Percentiles rank a stretch among this genome's conserved stretches.
Conservation (phyloP, 1,284 basidiomycete species). For the Apiotrichum akiyoshidainum region DNA sequence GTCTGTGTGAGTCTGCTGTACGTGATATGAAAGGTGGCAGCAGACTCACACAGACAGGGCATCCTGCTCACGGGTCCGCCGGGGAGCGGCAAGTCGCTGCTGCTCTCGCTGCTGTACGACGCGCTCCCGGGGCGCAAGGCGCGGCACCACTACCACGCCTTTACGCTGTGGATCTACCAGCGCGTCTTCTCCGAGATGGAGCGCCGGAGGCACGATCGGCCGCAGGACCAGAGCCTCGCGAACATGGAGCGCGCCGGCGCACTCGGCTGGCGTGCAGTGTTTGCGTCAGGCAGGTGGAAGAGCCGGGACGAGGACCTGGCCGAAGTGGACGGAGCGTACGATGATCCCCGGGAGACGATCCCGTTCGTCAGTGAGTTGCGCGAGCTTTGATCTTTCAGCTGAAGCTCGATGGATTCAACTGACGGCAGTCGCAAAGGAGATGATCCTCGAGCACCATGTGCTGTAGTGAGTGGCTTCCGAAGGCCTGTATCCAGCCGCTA, state of each 20-base stretch:
- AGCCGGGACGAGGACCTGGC: slow-evolving; percentile 30
- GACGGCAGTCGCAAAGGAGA: slow-evolving; percentile 47
- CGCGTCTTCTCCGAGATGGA: slow-evolving; percentile 52
- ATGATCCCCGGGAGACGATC: slow-evolving; percentile 45
- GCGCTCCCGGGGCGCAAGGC: slow-evolving; percentile 62
- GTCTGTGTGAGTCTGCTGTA: too few relatives aligned
- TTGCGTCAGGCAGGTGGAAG: slow-evolving; percentile 51
- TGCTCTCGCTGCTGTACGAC: slow-evolving; percentile 65
- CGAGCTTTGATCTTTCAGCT: neutral
- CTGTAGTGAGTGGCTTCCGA: slow-evolving; percentile 51
- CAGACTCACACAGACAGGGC: slow-evolving; percentile 46
- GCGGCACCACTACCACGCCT: slow-evolving; percentile 65
- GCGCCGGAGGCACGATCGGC: slow-evolving; percentile 22
- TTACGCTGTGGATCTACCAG: slow-evolving; percentile 66
- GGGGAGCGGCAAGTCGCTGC: slow-evolving; percentile 60
- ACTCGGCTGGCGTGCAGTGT: slow-evolving; percentile 48
- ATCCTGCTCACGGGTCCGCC: slow-evolving; percentile 57
- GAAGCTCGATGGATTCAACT: slow-evolving; percentile 16
- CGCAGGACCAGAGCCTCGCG: slow-evolving; percentile 44
- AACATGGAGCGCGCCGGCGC: slow-evolving; percentile 43
- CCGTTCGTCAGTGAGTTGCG: slow-evolving; percentile 46
- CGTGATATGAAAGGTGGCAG: too few relatives aligned
- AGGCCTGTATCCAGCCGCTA: slow-evolving; percentile 36
- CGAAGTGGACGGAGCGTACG: slow-evolving; percentile 15
- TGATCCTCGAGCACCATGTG: slow-evolving; percentile 51